A percentile compares a stretch with the other conserved stretches of the same genome.
These are phyloP conservation scores for Heliamphora exappendiculata DNA, from an alignment of 148 eudicot species.

Conservation along the genomic window DNA sequence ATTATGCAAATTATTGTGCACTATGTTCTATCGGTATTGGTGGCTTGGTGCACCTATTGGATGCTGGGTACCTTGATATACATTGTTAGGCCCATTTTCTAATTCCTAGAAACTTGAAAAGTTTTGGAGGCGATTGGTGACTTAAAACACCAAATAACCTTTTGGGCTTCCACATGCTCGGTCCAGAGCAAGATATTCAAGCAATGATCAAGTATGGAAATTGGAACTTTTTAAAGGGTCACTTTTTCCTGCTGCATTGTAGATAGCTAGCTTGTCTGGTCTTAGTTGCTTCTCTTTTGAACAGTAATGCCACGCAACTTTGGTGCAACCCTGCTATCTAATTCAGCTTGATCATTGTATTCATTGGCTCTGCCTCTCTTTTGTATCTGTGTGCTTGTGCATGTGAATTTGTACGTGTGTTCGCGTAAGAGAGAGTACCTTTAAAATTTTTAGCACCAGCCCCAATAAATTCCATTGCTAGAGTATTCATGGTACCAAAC, in stretches of 20 bases:
- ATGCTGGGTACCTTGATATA: no score
- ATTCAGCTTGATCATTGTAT: no score
- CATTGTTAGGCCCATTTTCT: no score
- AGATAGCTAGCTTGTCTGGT: background rate
- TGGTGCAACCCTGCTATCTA: no score
- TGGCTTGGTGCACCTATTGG: no score
- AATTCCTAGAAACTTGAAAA: no score
- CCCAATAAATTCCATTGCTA: constrained; percentile 82
- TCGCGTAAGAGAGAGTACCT: constrained; percentile 35
- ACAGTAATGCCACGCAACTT: no score
- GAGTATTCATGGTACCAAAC: constrained; percentile 91
- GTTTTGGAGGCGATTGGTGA: no score
- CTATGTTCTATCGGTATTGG: no score
- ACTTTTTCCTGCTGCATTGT: background rate
- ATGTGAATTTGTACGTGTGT: background rate
- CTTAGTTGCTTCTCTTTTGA: no score
- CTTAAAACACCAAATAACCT: background rate
- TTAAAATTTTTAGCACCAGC: constrained; percentile 84
- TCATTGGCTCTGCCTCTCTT: no score
- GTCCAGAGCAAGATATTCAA: background rate
- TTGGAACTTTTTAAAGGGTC: background rate
- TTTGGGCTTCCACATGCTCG: background rate
- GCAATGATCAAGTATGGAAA: background rate
- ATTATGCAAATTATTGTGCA: no score
- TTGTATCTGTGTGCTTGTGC: background rate